Conservation (phyloP, 208 protist species). For the Crithidia thermophila region DNA sequence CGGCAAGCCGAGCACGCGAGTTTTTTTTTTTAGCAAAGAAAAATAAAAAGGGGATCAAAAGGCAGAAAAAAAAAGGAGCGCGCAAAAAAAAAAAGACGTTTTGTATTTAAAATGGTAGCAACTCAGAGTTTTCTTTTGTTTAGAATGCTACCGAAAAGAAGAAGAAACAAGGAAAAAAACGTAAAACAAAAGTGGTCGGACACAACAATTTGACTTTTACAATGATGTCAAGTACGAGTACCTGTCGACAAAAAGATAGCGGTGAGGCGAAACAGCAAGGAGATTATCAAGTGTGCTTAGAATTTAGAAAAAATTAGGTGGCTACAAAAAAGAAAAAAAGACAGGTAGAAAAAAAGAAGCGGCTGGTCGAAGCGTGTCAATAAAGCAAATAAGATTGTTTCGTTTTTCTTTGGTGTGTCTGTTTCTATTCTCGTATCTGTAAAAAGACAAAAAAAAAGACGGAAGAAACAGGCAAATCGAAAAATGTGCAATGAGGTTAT, state of each 20-base stretch:
- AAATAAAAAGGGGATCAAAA: constrained; percentile 2
- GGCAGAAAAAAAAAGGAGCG: neutral
- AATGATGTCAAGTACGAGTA: neutral
- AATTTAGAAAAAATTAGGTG: neutral
- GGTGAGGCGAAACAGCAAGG: too few species aligned
- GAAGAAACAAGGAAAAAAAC: constrained; percentile 22
- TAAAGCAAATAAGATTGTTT: neutral
- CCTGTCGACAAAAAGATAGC: too few species aligned
- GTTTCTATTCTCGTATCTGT: too few species aligned
- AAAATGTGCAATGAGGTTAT: too few species aligned
- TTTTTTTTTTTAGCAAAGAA: too few species aligned
- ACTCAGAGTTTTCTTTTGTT: neutral
- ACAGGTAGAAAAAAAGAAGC: constrained; percentile 4
- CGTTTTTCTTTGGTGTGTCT: too few species aligned
- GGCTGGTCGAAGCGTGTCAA: neutral
- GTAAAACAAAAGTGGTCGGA: neutral
- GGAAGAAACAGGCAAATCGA: too few species aligned
- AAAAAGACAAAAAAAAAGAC: neutral
- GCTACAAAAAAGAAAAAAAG: constrained; percentile 5
- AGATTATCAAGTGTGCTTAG: too few species aligned
- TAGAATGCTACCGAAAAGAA: neutral
- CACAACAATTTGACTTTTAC: neutral
- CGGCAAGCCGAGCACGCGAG: too few species aligned
- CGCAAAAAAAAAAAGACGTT: neutral
- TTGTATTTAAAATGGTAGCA: neutral